These are phyloP conservation scores for Cercospora berteroae DNA, from an alignment of 2,329 filamentous ascomycete genomes.

Conservation along the genomic window DNA sequence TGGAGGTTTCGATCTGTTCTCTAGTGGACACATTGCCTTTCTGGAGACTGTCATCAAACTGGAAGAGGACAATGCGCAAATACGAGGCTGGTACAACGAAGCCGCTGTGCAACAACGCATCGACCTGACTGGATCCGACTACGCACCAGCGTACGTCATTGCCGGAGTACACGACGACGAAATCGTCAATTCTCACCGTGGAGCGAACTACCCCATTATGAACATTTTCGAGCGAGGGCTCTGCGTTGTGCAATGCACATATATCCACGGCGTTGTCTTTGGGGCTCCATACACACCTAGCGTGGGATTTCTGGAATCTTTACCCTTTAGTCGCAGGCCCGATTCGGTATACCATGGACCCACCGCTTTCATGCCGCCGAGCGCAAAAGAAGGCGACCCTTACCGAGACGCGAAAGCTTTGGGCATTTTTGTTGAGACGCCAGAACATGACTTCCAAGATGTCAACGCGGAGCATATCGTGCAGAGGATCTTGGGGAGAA, in stretches of 20 bases:
- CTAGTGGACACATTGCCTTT: conserved; percentile 95
- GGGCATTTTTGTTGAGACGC: conserved; percentile 79
- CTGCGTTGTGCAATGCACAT: conserved; percentile 94
- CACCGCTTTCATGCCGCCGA: conserved; percentile 76
- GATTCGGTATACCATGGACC: conserved; percentile 93
- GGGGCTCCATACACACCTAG: conserved; percentile 85
- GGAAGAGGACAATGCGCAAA: conserved; percentile 67
- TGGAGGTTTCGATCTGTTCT: conserved; percentile 95
- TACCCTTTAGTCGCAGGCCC: conserved; percentile 63
- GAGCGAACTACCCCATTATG: conserved; percentile 99
- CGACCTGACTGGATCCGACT: conserved; percentile 66
- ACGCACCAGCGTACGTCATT: conserved; percentile 80
- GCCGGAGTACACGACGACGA: conserved; percentile 92
- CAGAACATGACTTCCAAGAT: conserved; percentile 72
- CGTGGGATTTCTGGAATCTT: conserved; percentile 69
- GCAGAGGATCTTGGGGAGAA: conserved; percentile 79
- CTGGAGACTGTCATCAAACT: conserved; percentile 70
- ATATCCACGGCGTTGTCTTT: conserved; percentile 83
- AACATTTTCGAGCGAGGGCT: conserved; percentile 96
- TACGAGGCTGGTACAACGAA: conserved; percentile 71
- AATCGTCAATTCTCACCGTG: conserved; percentile 95
- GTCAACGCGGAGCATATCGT: conserved; percentile 95
- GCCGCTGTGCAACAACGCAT: conserved; percentile 63
- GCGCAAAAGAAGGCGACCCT: conserved; percentile 43
- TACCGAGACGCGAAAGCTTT: conserved; percentile 78